phyloP scores from a whole-genome alignment of 805 yeast genomes.

The Blastobotrys terrestris region DNA sequence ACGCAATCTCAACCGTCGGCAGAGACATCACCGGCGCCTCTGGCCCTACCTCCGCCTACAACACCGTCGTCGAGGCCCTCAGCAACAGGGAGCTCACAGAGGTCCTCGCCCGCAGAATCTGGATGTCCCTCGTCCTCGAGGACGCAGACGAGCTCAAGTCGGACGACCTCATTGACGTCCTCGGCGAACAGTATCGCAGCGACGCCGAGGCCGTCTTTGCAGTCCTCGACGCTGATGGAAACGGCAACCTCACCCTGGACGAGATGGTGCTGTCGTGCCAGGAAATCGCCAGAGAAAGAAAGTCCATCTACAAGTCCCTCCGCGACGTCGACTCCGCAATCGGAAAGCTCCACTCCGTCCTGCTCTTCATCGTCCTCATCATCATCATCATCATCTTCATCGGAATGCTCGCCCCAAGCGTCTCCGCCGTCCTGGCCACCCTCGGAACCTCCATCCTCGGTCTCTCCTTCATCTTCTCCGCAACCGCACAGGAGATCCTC shows the following conservation, averaged over 20 bases:
- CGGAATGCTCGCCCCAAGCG: constrained; percentile 37
- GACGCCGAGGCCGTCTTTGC: constrained; percentile 31
- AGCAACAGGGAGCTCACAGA: constrained; percentile 23
- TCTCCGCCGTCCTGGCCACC: constrained; percentile 36
- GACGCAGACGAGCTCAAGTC: constrained; percentile 29
- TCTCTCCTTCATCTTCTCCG: constrained; percentile 33
- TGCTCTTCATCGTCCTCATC: constrained; percentile 29
- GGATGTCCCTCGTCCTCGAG: constrained; percentile 37
- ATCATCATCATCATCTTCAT: constrained; percentile 34
- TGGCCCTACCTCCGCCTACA: constrained; percentile 13
- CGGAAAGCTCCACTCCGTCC: constrained; percentile 32
- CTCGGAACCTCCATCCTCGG: constrained; percentile 36
- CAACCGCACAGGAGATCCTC: constrained; percentile 35
- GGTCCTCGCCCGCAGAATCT: constrained; percentile 33
- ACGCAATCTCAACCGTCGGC: constrained; percentile 20
- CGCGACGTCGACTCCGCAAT: constrained; percentile 37
- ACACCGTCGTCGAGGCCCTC: constrained; percentile 30
- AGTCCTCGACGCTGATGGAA: constrained; percentile 32
- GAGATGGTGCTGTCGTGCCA: constrained; percentile 31
- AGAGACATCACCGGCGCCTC: constrained; percentile 19
- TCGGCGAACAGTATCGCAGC: constrained; percentile 26
- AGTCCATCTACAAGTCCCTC: constrained; percentile 32
- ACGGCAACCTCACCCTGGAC: constrained; percentile 32
- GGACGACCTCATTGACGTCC: constrained; percentile 30
- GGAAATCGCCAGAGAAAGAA: constrained; percentile 31